Base-by-base conservation (phyloP, 768 basidiomycete species). In the Boletus subparvulus region DNA sequence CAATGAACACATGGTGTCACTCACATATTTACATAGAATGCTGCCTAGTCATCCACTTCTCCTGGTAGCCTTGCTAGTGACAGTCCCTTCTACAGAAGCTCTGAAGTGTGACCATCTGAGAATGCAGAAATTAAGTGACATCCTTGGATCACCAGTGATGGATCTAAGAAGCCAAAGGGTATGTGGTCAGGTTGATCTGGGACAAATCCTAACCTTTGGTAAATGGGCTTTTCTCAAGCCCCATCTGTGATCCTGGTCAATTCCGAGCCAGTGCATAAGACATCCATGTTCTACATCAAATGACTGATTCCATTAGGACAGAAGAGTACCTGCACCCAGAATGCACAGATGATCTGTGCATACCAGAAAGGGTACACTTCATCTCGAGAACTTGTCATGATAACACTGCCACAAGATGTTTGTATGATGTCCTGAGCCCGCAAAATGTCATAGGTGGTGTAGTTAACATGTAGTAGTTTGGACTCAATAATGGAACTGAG, bases 261-360 rank as follows among this genome's bases (percentile, higher is more conserved):
- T 33, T 4, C 64, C 58, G 3, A 68, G 42, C 70, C 65, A 67
- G 1, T 52, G 51, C 64, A 72, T 2, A 72, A 40, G 12, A 70
- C 50, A 4, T 65, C 62, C 44, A 69, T 55, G 3, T 1, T 28
- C 13, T 41, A 30, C 19, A 7, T 32, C 1, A n/a, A 11, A 3
- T 1, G 14, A 6, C n/a, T 45, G 8, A 28, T 4, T 0, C n/a
- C 54, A 3, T 33, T 11, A 0, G 9, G 39, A n/a, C 3, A 16
- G 6, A 50, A 37, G 0, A 1, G 26, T 2, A 61, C 40, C 16
- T 12, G 7, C 13, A 61, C 28, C n/a, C 63, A 60, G 26, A 58
- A 67, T 3, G 63, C 56, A 4, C 45, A 19, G 13, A 67, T 43
- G 0, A 66, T 61, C 3, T 24, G 40, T 3, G 69, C 64, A 49